Conservation (phyloP, 176 grass and related monocot genomes). For the Rhipidocladum racemiflorum region DNA sequence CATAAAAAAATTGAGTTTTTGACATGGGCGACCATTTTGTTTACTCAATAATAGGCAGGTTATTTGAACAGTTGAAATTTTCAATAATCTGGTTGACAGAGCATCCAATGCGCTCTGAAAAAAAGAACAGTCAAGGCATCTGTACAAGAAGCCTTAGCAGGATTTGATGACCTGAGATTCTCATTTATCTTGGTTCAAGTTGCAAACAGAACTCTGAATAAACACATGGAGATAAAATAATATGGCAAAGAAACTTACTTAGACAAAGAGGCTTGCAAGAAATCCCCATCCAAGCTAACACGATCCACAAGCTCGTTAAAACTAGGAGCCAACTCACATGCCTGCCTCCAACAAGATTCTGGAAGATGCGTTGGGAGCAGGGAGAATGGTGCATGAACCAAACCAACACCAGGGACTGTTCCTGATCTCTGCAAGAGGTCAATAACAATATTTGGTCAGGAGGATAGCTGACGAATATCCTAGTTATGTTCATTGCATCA, state of each 20-base stretch:
- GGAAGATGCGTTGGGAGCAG: constrained; percentile 54
- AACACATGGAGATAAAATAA: background rate
- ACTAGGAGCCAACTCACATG: constrained; percentile 70
- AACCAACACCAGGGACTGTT: constrained; percentile 62
- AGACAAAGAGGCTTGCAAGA: constrained; percentile 82
- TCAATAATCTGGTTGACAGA: background rate
- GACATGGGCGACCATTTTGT: background rate
- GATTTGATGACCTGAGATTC: background rate
- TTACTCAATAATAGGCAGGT: background rate
- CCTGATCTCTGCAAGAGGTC: constrained; percentile 61
- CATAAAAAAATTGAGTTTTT: background rate
- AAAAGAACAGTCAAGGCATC: background rate
- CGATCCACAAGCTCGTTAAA: constrained; percentile 87
- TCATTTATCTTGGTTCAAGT: background rate
- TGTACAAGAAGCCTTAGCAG: background rate
- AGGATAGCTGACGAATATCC: background rate
- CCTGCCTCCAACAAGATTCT: constrained; percentile 63
- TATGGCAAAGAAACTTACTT: constrained; percentile 38
- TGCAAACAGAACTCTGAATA: background rate
- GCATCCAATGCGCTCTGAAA: background rate
- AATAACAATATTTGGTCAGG: background rate
- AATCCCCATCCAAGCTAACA: constrained; percentile 79
- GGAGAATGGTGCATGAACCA: constrained; percentile 82
- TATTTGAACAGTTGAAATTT: background rate
- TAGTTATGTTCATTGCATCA: background rate